Conservation (phyloP, 371 early-diverging fungal species). For the Paraphysoderma sedebokerense region DNA sequence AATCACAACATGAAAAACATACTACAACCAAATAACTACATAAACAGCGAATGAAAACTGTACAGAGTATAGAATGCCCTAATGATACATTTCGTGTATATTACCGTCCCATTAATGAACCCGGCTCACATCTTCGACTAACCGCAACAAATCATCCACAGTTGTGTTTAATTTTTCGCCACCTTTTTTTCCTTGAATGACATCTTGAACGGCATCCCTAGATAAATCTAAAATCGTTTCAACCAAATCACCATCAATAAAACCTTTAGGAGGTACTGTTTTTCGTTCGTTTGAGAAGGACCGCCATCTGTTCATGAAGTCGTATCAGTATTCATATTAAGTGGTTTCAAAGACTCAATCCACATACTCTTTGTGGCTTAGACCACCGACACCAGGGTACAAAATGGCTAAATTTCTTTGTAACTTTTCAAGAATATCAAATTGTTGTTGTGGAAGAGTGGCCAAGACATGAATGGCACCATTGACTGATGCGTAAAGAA, state of each 20-base stretch:
- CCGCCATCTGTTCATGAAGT: conserved; percentile 31
- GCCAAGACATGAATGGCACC: conserved; percentile 66
- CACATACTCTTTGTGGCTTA: conserved; percentile 42
- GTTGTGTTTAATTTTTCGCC: conserved; percentile 5
- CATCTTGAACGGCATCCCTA: neutral
- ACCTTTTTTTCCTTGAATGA: neutral
- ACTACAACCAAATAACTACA: too few relatives aligned
- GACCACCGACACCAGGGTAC: conserved; percentile 31
- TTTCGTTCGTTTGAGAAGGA: conserved; percentile 35
- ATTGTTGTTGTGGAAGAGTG: conserved; percentile 31
- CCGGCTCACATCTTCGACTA: conserved; percentile 21
- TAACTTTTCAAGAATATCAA: conserved; percentile 35
- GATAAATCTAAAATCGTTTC: conserved; percentile 49
- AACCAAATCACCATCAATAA: conserved; percentile 80
- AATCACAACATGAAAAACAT: too few relatives aligned
- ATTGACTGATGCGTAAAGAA: conserved; percentile 55
- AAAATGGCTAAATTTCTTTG: conserved; percentile 40
- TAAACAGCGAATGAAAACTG: too few relatives aligned
- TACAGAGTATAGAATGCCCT: too few relatives aligned
- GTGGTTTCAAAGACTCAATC: neutral
- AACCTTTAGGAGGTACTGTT: conserved; percentile 21
- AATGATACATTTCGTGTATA: too few relatives aligned
- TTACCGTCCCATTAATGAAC: conserved; percentile 16
- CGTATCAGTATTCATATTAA: neutral
- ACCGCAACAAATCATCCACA: conserved; percentile 13